Evolutionary conservation across 2,329 filamentous ascomycete species (phyloP), one percentile per base, ranked within the genome.

Genomic region (Calcarisporium arbuscula): DNA sequence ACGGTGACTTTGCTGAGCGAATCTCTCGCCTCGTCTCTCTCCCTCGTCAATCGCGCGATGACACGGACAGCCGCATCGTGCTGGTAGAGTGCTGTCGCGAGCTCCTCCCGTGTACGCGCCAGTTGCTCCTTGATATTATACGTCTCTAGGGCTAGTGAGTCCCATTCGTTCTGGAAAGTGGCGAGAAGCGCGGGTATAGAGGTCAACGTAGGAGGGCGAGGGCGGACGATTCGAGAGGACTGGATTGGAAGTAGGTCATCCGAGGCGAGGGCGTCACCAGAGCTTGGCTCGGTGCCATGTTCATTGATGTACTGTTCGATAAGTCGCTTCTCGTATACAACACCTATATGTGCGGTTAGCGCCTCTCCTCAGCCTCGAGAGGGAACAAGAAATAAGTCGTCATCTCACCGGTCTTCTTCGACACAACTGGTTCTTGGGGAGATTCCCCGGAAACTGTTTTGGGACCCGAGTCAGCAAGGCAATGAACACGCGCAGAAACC

Each of bases 81-180:
- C 64, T 96, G 90, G 63, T 98, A 98, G 17, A 98, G 72, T 0
- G 92, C 86, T 2, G 87, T 92, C 37, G 87, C 87, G 37, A 98
- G 77, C 67, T 98, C 92, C 64, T 95, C 89, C 46, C 90, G 74
- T 27, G 89, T 94, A 57, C 94, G 85, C 33, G 82, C 74, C 42
- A 98, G 70, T 56, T 95, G 87, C 60, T 95, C 85, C 64, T 85
- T 83, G 40, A 96, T 67, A 47, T 86, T 92, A 60, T 88, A 95
- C 32, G 87, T 85, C 65, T 98, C 92, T 22, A 96, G 70, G 10
- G 90, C 86, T 28, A 95, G 67, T 8, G 89, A 82, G 58, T 98
- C 92, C 92, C 92, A 98, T 70, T 98, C 92, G 60, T 94, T 94
- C 60, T 98, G 92, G 60, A 98, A 96, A 25, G 89, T 84, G 32